These are phyloP conservation scores for Rugosomyces carneus DNA, from an alignment of 1,284 basidiomycete species.

Conservation along the genomic window DNA sequence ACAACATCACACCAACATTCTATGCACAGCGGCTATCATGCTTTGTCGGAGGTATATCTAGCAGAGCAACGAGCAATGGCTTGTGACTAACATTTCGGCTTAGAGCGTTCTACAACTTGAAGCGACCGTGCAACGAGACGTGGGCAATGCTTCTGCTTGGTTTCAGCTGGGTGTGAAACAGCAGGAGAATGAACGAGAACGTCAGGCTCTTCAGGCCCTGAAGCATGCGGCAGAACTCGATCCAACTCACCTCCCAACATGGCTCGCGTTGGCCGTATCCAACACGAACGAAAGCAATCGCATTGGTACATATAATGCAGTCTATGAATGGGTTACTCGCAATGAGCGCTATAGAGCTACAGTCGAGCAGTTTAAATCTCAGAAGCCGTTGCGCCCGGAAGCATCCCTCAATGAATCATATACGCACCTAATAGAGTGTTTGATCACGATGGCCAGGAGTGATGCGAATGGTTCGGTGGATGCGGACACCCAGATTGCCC, in stretches of 20 bases:
- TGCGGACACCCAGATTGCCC: slow-evolving; percentile 92
- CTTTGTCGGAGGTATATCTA: slow-evolving; percentile 53
- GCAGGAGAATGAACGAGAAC: slow-evolving; percentile 96
- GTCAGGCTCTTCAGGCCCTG: slow-evolving; percentile 85
- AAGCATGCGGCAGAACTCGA: slow-evolving; percentile 79
- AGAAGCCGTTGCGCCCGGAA: slow-evolving; percentile 26
- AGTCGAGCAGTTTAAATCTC: slow-evolving; percentile 36
- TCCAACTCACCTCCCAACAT: slow-evolving; percentile 70
- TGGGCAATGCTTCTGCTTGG: slow-evolving; percentile 75
- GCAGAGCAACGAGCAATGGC: not conserved
- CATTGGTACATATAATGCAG: slow-evolving; percentile 67
- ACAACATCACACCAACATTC: slow-evolving; percentile 51
- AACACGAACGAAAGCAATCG: slow-evolving; percentile 90
- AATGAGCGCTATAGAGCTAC: slow-evolving; percentile 51
- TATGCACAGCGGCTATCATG: slow-evolving; percentile 40
- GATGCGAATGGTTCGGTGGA: slow-evolving; percentile 61
- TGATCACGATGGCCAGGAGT: slow-evolving; percentile 65
- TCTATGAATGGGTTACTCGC: slow-evolving; percentile 74
- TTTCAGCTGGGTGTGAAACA: slow-evolving; percentile 93
- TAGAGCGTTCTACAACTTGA: slow-evolving; percentile 88
- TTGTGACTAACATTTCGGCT: not conserved
- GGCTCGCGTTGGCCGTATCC: slow-evolving; percentile 89
- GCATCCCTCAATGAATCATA: slow-evolving; percentile 39
- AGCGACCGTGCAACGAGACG: slow-evolving; percentile 81
- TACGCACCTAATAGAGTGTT: slow-evolving; percentile 46